These are phyloP conservation scores for Luffa acutangula DNA, from an alignment of 306 rosid species.

Conservation along the genomic window DNA sequence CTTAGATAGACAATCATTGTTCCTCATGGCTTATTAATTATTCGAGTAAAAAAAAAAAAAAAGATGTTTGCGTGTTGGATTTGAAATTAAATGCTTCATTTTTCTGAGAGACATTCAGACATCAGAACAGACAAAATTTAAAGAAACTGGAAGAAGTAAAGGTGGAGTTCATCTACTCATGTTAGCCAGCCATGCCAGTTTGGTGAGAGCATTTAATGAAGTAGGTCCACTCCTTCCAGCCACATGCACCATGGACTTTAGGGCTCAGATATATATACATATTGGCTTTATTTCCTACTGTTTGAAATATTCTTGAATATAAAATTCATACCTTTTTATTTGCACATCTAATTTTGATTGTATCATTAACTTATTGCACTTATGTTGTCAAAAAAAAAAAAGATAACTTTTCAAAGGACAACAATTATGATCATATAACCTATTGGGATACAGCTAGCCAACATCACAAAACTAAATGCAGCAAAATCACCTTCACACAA, in stretches of 20 bases:
- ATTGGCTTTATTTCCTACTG: too few species aligned
- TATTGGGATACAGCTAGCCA: too few species aligned
- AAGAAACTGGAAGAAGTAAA: conserved; percentile 7
- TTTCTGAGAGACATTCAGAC: not conserved
- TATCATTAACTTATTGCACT: too few species aligned
- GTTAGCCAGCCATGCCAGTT: not conserved
- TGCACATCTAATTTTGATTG: not conserved
- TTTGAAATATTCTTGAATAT: too few species aligned
- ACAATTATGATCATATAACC: too few species aligned
- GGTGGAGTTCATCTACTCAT: not conserved
- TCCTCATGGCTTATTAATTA: not conserved
- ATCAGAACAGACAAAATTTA: not conserved
- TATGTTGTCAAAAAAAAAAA: too few species aligned
- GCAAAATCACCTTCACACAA: too few species aligned
- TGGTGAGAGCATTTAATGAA: not conserved
- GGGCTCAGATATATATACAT: too few species aligned
- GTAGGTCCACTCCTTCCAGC: not conserved
- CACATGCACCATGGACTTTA: not conserved
- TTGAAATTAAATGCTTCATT: not conserved
- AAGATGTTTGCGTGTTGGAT: not conserved
- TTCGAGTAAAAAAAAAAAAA: not conserved
- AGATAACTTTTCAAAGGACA: too few species aligned
- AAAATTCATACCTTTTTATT: not conserved
- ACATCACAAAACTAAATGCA: too few species aligned
- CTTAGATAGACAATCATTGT: conserved; percentile 8